phyloP scores from a whole-genome alignment of 2,329 filamentous ascomycete genomes.

The Fusarium sp. region DNA sequence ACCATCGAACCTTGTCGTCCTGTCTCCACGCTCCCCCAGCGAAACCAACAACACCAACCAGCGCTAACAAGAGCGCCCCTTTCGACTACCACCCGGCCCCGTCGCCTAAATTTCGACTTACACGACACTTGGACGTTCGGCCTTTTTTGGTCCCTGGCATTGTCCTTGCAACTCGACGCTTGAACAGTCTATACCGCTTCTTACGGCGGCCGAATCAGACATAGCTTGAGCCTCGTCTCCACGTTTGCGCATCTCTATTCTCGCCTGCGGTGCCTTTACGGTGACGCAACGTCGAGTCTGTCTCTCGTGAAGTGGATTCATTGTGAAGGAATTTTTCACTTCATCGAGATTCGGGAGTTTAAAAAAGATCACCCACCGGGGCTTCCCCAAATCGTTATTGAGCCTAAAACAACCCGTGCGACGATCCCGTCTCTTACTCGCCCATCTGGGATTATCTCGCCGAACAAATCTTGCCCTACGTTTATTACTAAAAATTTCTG shows the following conservation, averaged over 20 bases:
- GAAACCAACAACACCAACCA: conserved; percentile 12
- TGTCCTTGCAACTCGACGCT: conserved; percentile 28
- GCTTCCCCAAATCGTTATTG: conserved; percentile 24
- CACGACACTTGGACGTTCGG: conserved; percentile 34
- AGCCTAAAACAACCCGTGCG: conserved; percentile 28
- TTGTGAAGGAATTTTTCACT: conserved; percentile 35
- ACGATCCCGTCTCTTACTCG: conserved; percentile 16
- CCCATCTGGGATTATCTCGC: conserved; percentile 2
- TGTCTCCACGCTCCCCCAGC: conserved; percentile 10
- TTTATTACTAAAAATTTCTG: conserved; percentile 7
- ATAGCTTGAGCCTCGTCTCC: conserved; percentile 42
- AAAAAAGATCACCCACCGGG: conserved; percentile 13
- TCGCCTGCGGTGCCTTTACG: conserved; percentile 39
- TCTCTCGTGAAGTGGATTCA: conserved; percentile 34
- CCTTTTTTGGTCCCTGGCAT: neutral
- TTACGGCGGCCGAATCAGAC: conserved; percentile 33
- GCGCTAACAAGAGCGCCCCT: conserved; percentile 33
- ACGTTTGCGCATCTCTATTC: conserved; percentile 40
- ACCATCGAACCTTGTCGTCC: neutral
- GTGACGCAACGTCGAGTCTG: conserved; percentile 39
- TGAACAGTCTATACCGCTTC: conserved; percentile 37
- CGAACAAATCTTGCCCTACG: conserved; percentile 18
- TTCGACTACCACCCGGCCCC: conserved; percentile 21
- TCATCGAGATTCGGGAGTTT: conserved; percentile 37
- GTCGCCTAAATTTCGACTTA: conserved; percentile 38